A percentile compares a stretch with the other conserved stretches of the same genome.
Conservation (phyloP, 345 rosid genomes). For the Xanthoceras sorbifolium region DNA sequence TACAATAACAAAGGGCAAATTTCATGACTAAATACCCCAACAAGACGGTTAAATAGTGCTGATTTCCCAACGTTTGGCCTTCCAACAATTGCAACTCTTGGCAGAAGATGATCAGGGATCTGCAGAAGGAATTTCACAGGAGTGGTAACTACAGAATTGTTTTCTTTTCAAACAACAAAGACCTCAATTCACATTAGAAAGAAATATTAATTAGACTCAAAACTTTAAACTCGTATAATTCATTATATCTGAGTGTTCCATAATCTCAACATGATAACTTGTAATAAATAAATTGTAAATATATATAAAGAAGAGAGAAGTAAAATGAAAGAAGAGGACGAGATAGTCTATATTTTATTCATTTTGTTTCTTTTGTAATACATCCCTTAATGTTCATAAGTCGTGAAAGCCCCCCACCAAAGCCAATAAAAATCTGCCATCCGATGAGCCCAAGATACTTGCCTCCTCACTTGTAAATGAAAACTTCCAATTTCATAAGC, state of each 20-base stretch:
- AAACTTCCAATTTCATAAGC: too few species aligned
- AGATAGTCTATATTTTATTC: too few species aligned
- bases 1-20: neutral
- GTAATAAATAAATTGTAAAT: neutral
- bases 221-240: neutral
- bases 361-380: too few species aligned
- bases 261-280: neutral
- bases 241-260: neutral
- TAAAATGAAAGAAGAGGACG: neutral
- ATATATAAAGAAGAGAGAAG: too few species aligned
- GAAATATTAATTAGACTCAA: neutral
- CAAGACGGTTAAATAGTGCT: conserved; percentile 91
- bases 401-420: too few species aligned
- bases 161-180: neutral
- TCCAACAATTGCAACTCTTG: conserved; percentile 86
- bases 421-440: too few species aligned
- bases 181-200: neutral
- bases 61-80: conserved; percentile 98
- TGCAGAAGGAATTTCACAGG: conserved; percentile 39
- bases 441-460: too few species aligned
- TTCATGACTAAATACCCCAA: conserved; percentile 56
- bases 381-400: too few species aligned
- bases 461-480: too few species aligned
- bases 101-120: conserved; percentile 87
- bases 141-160: neutral